Conservation (phyloP, 2,329 filamentous ascomycete species). For the Colletotrichum sp. region DNA sequence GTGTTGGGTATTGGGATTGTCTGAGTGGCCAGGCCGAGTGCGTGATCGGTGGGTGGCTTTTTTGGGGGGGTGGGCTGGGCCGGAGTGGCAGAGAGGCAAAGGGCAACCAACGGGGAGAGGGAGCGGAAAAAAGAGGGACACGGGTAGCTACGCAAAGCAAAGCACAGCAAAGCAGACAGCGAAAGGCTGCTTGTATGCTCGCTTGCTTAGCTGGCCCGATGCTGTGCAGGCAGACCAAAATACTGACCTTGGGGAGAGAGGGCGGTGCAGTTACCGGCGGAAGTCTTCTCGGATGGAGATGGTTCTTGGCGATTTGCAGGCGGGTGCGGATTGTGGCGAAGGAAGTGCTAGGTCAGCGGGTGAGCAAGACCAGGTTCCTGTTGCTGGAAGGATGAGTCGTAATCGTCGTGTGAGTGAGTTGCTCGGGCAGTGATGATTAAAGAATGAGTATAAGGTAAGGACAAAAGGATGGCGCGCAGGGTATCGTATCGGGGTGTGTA, state of each 20-base stretch:
- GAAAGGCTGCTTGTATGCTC: neutral
- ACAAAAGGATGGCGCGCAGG: neutral
- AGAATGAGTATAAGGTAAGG: slow-evolving; percentile 15
- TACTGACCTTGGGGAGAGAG: slow-evolving; percentile 13
- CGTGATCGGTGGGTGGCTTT: slow-evolving; percentile 12
- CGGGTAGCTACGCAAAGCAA: neutral
- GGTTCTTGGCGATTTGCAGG: slow-evolving; percentile 1
- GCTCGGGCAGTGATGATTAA: slow-evolving; percentile 1
- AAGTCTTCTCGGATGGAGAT: neutral
- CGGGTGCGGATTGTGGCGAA: slow-evolving; percentile 15
- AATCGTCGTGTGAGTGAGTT: slow-evolving; percentile 9
- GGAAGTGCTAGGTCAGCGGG: slow-evolving; percentile 11
- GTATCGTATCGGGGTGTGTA: neutral
- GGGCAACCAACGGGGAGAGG: neutral
- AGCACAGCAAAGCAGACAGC: neutral
- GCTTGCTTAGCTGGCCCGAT: neutral
- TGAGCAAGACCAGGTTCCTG: neutral
- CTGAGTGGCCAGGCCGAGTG: slow-evolving; percentile 9
- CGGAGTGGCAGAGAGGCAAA: neutral
- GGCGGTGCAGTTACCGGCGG: slow-evolving; percentile 11
- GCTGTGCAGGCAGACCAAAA: neutral
- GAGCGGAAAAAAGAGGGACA: neutral
- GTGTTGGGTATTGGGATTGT: neutral
- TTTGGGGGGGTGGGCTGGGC: neutral
- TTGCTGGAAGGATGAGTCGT: slow-evolving; percentile 10